These are phyloP conservation scores for Phallus indusiatus DNA, from an alignment of 768 basidiomycete genomes.

Conservation along the genomic window DNA sequence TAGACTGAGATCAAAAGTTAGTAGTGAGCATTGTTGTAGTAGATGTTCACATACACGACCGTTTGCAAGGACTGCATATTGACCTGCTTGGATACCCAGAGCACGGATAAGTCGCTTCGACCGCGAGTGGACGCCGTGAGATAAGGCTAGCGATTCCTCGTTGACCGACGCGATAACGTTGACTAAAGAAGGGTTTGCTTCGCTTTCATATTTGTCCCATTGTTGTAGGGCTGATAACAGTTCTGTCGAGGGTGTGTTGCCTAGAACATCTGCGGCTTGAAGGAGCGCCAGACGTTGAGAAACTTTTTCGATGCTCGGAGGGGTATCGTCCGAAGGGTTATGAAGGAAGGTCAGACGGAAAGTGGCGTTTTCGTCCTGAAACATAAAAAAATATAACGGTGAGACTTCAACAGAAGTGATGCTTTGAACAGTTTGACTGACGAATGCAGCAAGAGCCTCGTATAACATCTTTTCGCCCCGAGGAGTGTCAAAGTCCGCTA, in stretches of 20 bases:
- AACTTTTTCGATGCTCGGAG: slow-evolving; percentile 16
- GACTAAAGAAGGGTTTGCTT: slow-evolving; percentile 30
- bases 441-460: slow-evolving; percentile 58
- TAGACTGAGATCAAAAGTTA: slow-evolving; percentile 37
- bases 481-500: slow-evolving; percentile 68
- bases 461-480: slow-evolving; percentile 50
- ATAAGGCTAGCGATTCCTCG: slow-evolving; percentile 21
- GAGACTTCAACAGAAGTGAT: not conserved
- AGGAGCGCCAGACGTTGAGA: slow-evolving; percentile 47
- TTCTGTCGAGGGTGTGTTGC: slow-evolving; percentile 27
- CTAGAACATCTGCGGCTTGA: slow-evolving; percentile 30
- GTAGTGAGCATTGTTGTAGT: slow-evolving; percentile 7
- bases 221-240: slow-evolving; percentile 33
- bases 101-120: slow-evolving; percentile 41
- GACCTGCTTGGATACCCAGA: slow-evolving; percentile 49
- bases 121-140: slow-evolving; percentile 30
- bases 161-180: slow-evolving; percentile 13
- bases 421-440: slow-evolving; percentile 23
- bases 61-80: slow-evolving; percentile 64
- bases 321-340: slow-evolving; percentile 36
- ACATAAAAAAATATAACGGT: not conserved
- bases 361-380: slow-evolving; percentile 34
- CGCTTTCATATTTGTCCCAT: slow-evolving; percentile 12
- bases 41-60: slow-evolving; percentile 55
- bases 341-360: slow-evolving; percentile 72